phyloP scores from a whole-genome alignment of 768 basidiomycete species.

The Hortiboletus flavorubellus region DNA sequence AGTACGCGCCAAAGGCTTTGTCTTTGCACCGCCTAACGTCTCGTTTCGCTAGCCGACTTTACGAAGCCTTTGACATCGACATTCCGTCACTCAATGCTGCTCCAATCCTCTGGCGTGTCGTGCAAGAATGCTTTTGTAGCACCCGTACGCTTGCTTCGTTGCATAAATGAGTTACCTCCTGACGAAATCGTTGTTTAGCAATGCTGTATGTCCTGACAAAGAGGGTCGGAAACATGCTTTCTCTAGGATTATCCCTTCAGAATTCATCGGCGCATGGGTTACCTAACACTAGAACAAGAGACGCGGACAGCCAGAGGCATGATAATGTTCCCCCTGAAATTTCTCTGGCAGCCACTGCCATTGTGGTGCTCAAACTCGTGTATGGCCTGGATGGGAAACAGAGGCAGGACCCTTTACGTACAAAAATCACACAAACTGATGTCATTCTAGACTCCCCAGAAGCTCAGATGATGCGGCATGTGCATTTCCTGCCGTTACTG shows the following conservation, averaged over 20 bases:
- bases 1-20: conserved; percentile 65
- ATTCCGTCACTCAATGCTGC: conserved; percentile 76
- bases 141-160: conserved; percentile 55
- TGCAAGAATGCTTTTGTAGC: conserved; percentile 58
- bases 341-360: conserved; percentile 51
- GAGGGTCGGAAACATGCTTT: conserved; percentile 51
- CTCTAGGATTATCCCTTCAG: conserved; percentile 60
- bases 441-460: conserved; percentile 40
- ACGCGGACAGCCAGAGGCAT: conserved; percentile 46
- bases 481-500: conserved; percentile 50
- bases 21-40: conserved; percentile 59
- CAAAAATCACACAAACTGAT: conserved; percentile 7
- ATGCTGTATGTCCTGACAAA: conserved; percentile 64
- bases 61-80: conserved; percentile 50
- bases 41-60: conserved; percentile 56
- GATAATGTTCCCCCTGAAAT: conserved; percentile 72
- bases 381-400: conserved; percentile 75
- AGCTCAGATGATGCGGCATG: conserved; percentile 54
- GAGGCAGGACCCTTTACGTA: conserved; percentile 41
- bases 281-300: conserved; percentile 32
- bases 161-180: background rate
- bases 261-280: conserved; percentile 47
- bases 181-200: conserved; percentile 34
- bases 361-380: conserved; percentile 78
- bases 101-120: conserved; percentile 74